Evolutionary conservation across 208 protist species (phyloP).

Genomic region (Wallacemonas sp.): DNA sequence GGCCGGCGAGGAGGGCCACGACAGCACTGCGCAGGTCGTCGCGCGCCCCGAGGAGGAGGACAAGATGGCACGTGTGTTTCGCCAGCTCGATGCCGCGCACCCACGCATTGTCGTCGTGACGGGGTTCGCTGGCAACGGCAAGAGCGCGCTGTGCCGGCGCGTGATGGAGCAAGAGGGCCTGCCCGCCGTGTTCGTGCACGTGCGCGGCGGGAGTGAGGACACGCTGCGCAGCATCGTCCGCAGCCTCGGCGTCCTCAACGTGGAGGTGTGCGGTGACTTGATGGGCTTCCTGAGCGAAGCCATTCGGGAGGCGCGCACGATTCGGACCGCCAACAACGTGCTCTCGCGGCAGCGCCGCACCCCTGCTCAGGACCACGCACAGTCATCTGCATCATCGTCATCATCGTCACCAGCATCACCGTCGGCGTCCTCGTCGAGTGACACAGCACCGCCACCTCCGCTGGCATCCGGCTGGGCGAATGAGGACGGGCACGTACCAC

Average conservation of each 20-base stretch:
- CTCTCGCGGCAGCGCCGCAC: background rate
- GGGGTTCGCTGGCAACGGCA: constrained; percentile 64
- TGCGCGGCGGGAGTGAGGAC: constrained; percentile 57
- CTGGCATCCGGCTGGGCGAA: constrained; percentile 6
- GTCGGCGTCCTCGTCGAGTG: no score
- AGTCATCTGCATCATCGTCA: background rate
- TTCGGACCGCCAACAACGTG: background rate
- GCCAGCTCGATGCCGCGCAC: constrained; percentile 32
- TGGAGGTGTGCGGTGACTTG: constrained; percentile 85
- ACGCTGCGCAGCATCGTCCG: constrained; percentile 61
- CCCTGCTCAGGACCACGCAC: background rate
- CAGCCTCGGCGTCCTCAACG: constrained; percentile 72
- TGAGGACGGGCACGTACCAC: constrained; percentile 25
- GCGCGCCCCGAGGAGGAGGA: constrained; percentile 30
- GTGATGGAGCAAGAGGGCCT: constrained; percentile 61
- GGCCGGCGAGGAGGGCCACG: constrained; percentile 3
- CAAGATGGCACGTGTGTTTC: constrained; percentile 30
- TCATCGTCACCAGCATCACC: background rate
- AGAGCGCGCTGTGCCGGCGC: constrained; percentile 56
- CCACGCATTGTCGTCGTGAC: constrained; percentile 59
- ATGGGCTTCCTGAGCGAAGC: constrained; percentile 68
- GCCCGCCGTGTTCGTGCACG: constrained; percentile 67
- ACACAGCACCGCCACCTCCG: constrained; percentile 1
- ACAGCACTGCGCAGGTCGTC: constrained; percentile 14
- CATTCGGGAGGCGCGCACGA: constrained; percentile 29